Percentiles rank a stretch among this genome's conserved stretches.
Conservation (phyloP, 2,329 filamentous ascomycete genomes). For the Cladosporium halotolerans region DNA sequence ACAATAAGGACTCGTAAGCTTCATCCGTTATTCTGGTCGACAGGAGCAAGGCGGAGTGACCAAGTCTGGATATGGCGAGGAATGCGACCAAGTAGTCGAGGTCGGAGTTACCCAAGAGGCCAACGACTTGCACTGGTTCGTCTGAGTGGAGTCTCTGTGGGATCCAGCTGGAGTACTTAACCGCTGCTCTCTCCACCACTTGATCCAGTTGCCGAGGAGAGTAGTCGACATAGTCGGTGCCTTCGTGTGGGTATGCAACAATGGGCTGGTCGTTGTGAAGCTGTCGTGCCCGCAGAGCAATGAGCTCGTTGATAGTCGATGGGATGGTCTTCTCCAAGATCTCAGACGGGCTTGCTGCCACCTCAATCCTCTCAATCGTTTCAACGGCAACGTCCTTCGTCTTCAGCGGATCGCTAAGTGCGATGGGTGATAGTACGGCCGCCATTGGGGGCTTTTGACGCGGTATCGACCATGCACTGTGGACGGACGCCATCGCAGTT, state of each 20-base stretch:
- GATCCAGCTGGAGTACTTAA: conserved; percentile 15
- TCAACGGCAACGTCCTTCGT: conserved; percentile 1
- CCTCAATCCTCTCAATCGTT: neutral
- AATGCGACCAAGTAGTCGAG: conserved; percentile 49
- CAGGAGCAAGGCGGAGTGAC: conserved; percentile 47
- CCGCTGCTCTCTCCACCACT: conserved; percentile 18
- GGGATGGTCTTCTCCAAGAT: conserved; percentile 11
- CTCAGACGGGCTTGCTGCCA: neutral
- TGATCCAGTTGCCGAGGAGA: conserved; percentile 17
- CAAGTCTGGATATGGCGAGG: conserved; percentile 48
- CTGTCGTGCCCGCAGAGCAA: conserved; percentile 14
- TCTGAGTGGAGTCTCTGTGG: conserved; percentile 14
- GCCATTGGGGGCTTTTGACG: neutral
- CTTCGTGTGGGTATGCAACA: conserved; percentile 18
- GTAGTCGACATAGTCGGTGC: conserved; percentile 19
- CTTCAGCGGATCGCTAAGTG: neutral
- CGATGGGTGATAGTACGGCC: neutral
- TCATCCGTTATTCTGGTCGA: conserved; percentile 47
- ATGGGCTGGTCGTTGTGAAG: conserved; percentile 15
- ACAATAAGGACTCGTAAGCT: conserved; percentile 44
- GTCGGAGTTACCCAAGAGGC: conserved; percentile 46
- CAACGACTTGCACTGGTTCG: conserved; percentile 34
- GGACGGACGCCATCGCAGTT: too few relatives aligned
- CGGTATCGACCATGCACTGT: too few relatives aligned
- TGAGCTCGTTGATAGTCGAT: conserved; percentile 18